phyloP scores from a whole-genome alignment of 164 flowering plant species.

The Macadamia tetraphylla region DNA sequence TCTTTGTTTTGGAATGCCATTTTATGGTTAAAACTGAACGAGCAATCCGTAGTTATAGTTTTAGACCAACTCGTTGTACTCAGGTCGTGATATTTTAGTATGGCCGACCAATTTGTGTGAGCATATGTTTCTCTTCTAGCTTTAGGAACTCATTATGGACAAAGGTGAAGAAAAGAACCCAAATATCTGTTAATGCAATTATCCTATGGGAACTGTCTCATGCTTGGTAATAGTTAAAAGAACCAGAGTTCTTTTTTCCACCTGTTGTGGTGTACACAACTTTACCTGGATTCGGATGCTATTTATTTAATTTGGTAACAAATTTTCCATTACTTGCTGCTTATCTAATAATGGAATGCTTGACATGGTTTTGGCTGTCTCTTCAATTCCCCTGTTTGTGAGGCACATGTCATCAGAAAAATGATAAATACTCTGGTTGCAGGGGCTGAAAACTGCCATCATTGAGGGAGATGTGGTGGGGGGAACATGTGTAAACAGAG shows the following conservation, averaged over 20 bases:
- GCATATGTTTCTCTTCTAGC: background rate
- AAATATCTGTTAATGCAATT: too few relatives aligned
- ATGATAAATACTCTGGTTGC: background rate
- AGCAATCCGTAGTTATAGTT: background rate
- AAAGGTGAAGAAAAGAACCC: too few relatives aligned
- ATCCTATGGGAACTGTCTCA: too few relatives aligned
- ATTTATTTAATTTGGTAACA: too few relatives aligned
- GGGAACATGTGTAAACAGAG: constrained; percentile 57
- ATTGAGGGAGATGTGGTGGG: constrained; percentile 59
- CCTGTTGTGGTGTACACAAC: too few relatives aligned
- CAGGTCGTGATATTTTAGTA: background rate
- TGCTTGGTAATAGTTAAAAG: too few relatives aligned
- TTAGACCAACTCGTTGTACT: background rate
- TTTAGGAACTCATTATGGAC: background rate
- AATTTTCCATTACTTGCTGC: too few relatives aligned
- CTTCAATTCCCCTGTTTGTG: background rate
- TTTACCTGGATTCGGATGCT: too few relatives aligned
- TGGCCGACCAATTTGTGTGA: background rate
- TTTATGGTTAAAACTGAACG: background rate
- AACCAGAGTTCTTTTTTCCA: too few relatives aligned
- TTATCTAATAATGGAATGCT: background rate
- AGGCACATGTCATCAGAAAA: too few relatives aligned
- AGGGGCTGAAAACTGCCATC: constrained; percentile 55
- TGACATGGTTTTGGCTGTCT: background rate
- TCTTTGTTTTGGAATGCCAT: background rate